Evolutionary conservation across 2,329 filamentous ascomycete genomes (phyloP), one percentile per base, ranked within the genome.

Genomic region (Exophiala aquamarina): DNA sequence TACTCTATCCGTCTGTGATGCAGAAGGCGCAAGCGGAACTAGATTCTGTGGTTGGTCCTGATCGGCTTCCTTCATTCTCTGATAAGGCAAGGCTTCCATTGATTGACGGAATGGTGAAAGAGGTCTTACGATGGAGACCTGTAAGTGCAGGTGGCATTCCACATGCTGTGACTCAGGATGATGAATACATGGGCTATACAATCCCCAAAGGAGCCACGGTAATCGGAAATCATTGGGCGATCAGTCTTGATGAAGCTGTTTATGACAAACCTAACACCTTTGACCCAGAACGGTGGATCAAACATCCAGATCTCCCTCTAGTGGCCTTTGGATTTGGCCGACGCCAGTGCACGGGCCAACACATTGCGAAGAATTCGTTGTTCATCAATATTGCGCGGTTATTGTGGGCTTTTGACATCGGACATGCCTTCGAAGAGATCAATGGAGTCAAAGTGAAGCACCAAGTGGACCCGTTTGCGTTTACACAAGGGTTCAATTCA

Each of bases 321-420:
- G 74, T 78, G 0, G 75, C 72, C 42, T 78, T 82, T 51, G 79
- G 74, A 0, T 81, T 79, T 57, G 79, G 79, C 0, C 64, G 78
- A 6, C 66, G 79, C 3, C 60, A 70, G 15, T 75, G 71, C 41
- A 71, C 64, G 0, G 66, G 66, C 1, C 45, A 62, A 9, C 54
- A 61, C 48, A 59, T 70, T 21, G 64, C 64, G 1, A 50, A 51
- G 1, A 63, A 65, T 17, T 61, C 60, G 60, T 43, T 74, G 62
- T 57, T 79, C 56, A 76, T 81, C 50, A 78, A 77, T 18, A 77
- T 82, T 47, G 73, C 75, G 1, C 65, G 78, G 20, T 76, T 82
- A 70, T 43, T 58, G 3, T 47, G 42, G 31, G 38, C 33, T 2
- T 58, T 57, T 33, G 39, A 53, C 15, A 40, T 58, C 20, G 15